phyloP scores from a whole-genome alignment of 192 early-diverging fungal species.

The Backusella tuberculispora region DNA sequence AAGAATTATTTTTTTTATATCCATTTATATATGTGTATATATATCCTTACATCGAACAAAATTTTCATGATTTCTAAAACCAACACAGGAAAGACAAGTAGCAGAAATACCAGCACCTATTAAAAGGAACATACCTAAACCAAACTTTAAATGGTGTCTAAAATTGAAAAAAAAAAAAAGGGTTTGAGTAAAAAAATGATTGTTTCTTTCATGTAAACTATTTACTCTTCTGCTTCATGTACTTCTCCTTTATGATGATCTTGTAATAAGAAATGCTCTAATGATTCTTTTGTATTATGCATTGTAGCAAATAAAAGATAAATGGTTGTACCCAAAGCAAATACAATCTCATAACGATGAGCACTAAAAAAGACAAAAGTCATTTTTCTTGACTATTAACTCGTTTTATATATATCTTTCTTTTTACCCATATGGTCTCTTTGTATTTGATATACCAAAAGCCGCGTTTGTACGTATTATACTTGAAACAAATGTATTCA shows the following conservation, averaged over 20 bases:
- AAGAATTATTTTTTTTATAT: background rate
- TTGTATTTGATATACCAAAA: constrained; percentile 49
- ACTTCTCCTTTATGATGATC: constrained; percentile 47
- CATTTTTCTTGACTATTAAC: background rate
- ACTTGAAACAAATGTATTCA: constrained; percentile 56
- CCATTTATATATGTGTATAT: background rate
- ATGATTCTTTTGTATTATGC: constrained; percentile 60
- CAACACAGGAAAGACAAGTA: constrained; percentile 49
- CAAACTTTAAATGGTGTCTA: constrained; percentile 3
- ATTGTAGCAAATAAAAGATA: constrained; percentile 61
- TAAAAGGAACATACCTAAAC: constrained; percentile 39
- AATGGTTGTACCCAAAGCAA: constrained; percentile 54
- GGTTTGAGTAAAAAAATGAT: background rate
- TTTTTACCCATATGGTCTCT: constrained; percentile 59
- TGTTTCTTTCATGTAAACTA: background rate
- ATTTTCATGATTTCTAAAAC: constrained; percentile 54
- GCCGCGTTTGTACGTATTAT: constrained; percentile 47
- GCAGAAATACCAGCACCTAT: constrained; percentile 44
- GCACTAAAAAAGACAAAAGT: constrained; percentile 35
- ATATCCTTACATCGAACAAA: constrained; percentile 49
- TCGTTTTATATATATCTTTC: background rate
- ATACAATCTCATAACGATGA: constrained; percentile 56
- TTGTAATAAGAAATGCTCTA: constrained; percentile 61
- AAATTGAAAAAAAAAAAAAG: background rate
- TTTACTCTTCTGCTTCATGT: constrained; percentile 12